Percentiles rank a stretch among this genome's conserved stretches.
phyloP scores from a whole-genome alignment of 257 asterid species.

The Nicotiana benthamiana region DNA sequence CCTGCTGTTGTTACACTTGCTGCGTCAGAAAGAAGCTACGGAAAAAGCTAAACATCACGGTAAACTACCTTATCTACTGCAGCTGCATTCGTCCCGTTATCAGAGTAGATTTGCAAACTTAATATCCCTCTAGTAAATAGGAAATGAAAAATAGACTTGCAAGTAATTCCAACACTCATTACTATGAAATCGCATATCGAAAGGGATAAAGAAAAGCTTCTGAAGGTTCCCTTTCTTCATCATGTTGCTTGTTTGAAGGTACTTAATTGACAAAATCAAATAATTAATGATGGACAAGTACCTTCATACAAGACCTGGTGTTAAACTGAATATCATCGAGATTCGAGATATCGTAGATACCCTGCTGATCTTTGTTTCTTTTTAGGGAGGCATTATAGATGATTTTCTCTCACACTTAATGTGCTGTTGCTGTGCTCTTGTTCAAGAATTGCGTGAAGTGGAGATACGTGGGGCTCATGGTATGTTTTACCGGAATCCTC shows the following conservation, averaged over 20 bases:
- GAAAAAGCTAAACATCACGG: conserved; percentile 50
- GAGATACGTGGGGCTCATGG: conserved; percentile 58
- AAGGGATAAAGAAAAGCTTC: neutral
- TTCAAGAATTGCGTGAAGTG: conserved; percentile 84
- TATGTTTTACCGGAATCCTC: conserved; percentile 11
- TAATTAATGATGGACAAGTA: neutral
- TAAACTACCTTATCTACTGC: conserved; percentile 4
- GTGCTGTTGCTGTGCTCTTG: conserved; percentile 94
- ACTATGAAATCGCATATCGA: neutral
- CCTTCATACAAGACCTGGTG: neutral
- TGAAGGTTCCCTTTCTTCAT: neutral
- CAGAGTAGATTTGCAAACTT: neutral
- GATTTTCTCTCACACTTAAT: conserved; percentile 84
- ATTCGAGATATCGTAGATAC: neutral
- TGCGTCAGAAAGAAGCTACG: conserved; percentile 77
- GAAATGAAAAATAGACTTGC: neutral
- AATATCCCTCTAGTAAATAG: neutral
- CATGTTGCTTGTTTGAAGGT: neutral
- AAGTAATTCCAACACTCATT: too few relatives aligned
- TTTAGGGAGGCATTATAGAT: conserved; percentile 69
- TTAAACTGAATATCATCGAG: neutral
- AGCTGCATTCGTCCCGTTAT: neutral
- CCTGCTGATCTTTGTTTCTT: neutral
- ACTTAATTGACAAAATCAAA: neutral
- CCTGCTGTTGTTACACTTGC: conserved; percentile 89